These are phyloP conservation scores for Ogataea henricii DNA, from an alignment of 805 yeast genomes.

Conservation along the genomic window DNA sequence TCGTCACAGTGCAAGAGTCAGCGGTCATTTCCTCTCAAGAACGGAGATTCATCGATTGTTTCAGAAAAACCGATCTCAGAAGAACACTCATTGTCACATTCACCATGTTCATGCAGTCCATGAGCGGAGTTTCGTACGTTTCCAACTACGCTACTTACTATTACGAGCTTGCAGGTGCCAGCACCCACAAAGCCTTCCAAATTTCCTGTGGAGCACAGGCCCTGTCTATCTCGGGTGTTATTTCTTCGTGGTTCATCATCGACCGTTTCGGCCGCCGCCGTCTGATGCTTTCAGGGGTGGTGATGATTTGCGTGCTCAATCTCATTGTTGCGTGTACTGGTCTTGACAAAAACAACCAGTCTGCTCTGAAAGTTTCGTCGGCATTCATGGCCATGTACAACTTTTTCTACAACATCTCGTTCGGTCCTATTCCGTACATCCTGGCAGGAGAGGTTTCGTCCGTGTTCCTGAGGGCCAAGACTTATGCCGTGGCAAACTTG, in stretches of 20 bases:
- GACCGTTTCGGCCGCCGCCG: constrained; percentile 41
- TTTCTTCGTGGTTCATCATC: constrained; percentile 45
- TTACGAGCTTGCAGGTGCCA: constrained; percentile 49
- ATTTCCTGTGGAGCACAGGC: constrained; percentile 35
- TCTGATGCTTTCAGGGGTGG: constrained; percentile 34
- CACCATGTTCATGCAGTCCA: constrained; percentile 45
- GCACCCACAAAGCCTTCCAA: constrained; percentile 40
- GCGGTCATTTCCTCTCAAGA: constrained; percentile 20
- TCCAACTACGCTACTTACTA: constrained; percentile 52
- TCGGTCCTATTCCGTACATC: constrained; percentile 35
- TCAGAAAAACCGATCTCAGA: constrained; percentile 44
- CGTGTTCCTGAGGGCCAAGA: constrained; percentile 40
- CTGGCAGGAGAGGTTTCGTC: constrained; percentile 43
- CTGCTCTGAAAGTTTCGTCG: constrained; percentile 33
- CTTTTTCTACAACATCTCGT: constrained; percentile 30
- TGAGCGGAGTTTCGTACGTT: constrained; percentile 48
- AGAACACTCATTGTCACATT: constrained; percentile 44
- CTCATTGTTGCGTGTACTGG: constrained; percentile 34
- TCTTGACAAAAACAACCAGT: constrained; percentile 13
- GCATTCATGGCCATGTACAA: constrained; percentile 28
- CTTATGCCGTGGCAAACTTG: constrained; percentile 38
- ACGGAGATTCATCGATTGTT: constrained; percentile 43
- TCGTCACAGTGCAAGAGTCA: constrained; percentile 34
- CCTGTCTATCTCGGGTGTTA: constrained; percentile 35
- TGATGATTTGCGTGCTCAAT: constrained; percentile 26